A percentile compares a stretch with the other conserved stretches of the same genome.
Conservation (phyloP, 2,329 filamentous ascomycete genomes). For the Colletotrichum aenigma region DNA sequence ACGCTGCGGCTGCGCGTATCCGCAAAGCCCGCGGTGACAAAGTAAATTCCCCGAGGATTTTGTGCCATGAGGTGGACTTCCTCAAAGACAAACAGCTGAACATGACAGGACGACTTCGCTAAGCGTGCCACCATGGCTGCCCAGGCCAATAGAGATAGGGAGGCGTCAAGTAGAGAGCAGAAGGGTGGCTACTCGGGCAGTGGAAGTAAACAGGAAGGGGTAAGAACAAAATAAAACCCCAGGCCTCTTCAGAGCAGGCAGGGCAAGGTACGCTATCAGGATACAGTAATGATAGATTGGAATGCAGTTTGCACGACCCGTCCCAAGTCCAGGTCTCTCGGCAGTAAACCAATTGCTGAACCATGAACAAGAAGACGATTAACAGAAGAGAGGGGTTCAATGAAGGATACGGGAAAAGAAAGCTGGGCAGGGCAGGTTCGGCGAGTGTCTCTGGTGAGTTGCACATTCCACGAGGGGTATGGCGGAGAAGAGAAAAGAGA, state of each 20-base stretch:
- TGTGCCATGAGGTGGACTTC: neutral
- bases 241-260: neutral
- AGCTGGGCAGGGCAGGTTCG: no score
- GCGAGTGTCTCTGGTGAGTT: neutral
- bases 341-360: neutral
- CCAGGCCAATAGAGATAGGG: slow-evolving; percentile 32
- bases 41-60: slow-evolving; percentile 27
- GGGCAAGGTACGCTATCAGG: no score
- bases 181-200: slow-evolving; percentile 13
- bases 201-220: slow-evolving; percentile 6
- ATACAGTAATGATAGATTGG: neutral
- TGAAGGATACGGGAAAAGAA: neutral
- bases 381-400: neutral
- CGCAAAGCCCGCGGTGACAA: slow-evolving; percentile 43
- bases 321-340: neutral
- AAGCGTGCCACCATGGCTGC: slow-evolving; percentile 39
- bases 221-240: slow-evolving; percentile 12
- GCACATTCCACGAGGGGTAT: neutral
- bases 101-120: slow-evolving; percentile 37
- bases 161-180: slow-evolving; percentile 15
- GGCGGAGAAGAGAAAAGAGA: neutral
- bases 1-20: slow-evolving; percentile 44
- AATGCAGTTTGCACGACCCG: neutral
- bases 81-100: neutral
- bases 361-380: neutral